A percentile compares a stretch with the other conserved stretches of the same genome.
These are phyloP conservation scores for Tetrapisispora phaffii DNA, from an alignment of 805 yeast species.

Conservation along the genomic window DNA sequence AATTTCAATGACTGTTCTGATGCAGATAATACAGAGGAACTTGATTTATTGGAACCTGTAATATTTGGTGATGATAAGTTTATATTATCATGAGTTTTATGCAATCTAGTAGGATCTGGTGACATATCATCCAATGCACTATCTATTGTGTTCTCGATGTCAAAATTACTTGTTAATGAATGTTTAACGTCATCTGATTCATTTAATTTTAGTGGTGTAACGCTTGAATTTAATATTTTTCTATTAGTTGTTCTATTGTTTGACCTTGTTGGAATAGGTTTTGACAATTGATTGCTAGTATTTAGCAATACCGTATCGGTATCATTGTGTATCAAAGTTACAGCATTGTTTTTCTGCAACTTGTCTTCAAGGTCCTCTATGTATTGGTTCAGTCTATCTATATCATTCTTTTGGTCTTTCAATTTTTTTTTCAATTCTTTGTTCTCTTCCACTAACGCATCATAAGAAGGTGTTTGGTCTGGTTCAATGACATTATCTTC, in stretches of 20 bases:
- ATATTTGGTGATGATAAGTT: not conserved
- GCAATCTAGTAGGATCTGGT: not conserved
- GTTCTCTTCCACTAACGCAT: constrained; percentile 26
- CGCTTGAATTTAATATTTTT: not conserved
- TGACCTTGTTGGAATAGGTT: constrained; percentile 32
- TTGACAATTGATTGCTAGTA: not conserved
- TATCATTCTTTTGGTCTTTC: constrained; percentile 20
- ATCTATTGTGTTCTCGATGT: not conserved
- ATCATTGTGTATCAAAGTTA: not conserved
- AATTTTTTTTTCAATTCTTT: constrained; percentile 19
- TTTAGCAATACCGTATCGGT: not conserved
- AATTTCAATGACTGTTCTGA: not conserved
- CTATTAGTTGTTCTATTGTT: constrained; percentile 24
- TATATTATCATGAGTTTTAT: not conserved
- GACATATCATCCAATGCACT: not conserved
- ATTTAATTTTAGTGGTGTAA: not conserved
- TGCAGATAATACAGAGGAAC: not conserved
- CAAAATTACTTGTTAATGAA: not conserved
- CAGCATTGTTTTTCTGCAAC: not conserved
- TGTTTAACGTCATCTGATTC: not conserved
- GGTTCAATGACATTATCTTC: constrained; percentile 14
- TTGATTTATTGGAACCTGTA: no score
- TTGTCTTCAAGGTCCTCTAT: not conserved
- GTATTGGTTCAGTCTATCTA: constrained; percentile 10
- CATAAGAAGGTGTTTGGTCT: constrained; percentile 18